These are phyloP conservation scores for Neurospora tetraspora DNA, from an alignment of 495 filamentous ascomycete species.

Conservation along the genomic window DNA sequence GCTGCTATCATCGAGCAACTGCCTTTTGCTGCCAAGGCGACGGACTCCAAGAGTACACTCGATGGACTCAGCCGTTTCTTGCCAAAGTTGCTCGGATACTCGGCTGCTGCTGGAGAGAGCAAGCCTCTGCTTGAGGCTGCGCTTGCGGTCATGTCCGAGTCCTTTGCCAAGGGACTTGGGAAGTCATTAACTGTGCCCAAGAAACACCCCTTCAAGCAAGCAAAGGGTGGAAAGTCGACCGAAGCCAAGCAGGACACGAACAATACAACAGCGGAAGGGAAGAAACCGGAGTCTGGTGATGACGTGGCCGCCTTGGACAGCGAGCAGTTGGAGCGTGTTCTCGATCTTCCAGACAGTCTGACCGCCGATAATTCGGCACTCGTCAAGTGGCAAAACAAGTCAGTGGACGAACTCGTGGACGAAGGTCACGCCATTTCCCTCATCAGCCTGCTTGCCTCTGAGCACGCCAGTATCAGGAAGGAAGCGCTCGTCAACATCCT, in stretches of 20 bases:
- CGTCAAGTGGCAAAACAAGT: slow-evolving; percentile 61
- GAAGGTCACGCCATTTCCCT: slow-evolving; percentile 58
- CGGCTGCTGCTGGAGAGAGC: slow-evolving; percentile 27
- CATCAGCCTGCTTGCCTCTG: slow-evolving; percentile 64
- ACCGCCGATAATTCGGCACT: slow-evolving; percentile 49
- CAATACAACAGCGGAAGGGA: not conserved
- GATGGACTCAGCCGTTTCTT: slow-evolving; percentile 45
- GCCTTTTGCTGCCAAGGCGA: slow-evolving; percentile 51
- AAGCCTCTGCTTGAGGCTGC: slow-evolving; percentile 28
- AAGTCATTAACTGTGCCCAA: not conserved
- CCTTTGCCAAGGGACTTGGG: slow-evolving; percentile 7
- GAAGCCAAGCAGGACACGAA: not conserved
- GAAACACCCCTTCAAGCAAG: not conserved
- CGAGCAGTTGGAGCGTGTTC: slow-evolving; percentile 22
- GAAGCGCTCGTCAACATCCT: slow-evolving; percentile 62
- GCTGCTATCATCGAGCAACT: slow-evolving; percentile 67
- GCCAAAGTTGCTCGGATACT: slow-evolving; percentile 40
- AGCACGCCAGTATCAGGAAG: slow-evolving; percentile 59
- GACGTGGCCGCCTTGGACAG: not conserved
- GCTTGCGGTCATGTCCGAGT: slow-evolving; percentile 19
- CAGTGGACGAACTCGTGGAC: slow-evolving; percentile 62
- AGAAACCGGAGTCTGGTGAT: not conserved
- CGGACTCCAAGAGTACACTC: slow-evolving; percentile 26
- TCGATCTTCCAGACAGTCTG: slow-evolving; percentile 21
- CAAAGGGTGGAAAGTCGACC: slow-evolving; percentile 5